Percentiles rank a stretch among this genome's conserved stretches.
Evolutionary conservation across 179 eudicot genomes (phyloP).

Genomic region (Patellifolia procumbens): DNA sequence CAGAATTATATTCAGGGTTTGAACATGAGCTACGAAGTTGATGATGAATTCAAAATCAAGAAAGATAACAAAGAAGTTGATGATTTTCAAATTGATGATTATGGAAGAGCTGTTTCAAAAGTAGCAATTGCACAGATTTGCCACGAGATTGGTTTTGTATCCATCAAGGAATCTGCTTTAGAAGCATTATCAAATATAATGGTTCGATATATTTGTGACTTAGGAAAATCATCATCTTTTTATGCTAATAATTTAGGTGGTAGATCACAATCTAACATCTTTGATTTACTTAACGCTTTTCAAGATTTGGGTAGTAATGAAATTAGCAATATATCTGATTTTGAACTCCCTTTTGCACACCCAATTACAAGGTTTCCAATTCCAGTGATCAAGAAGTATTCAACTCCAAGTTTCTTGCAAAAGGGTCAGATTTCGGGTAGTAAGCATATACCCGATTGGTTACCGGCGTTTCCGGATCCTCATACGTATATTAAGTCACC

Average conservation of each 20-base stretch:
- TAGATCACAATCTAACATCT: too few species aligned
- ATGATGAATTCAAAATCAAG: too few species aligned
- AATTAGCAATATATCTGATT: conserved; percentile 14
- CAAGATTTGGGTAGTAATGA: conserved; percentile 45
- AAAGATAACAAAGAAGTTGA: too few species aligned
- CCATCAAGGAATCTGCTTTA: conserved; percentile 60
- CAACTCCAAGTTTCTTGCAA: conserved; percentile 43
- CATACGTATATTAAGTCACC: conserved; percentile 58
- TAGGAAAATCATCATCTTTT: too few species aligned
- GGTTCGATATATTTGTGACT: too few species aligned
- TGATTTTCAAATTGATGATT: too few species aligned
- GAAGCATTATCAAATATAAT: conserved; percentile 53
- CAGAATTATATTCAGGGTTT: too few species aligned
- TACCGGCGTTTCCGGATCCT: too few species aligned
- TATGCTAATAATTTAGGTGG: too few species aligned
- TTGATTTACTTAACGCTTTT: conserved; percentile 66
- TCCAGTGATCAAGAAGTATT: conserved; percentile 8
- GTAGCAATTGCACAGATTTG: conserved; percentile 71
- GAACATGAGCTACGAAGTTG: too few species aligned
- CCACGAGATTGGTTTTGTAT: conserved; percentile 60
- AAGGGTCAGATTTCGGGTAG: conserved; percentile 42
- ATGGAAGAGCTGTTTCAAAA: conserved; percentile 40
- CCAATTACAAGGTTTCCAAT: conserved; percentile 62
- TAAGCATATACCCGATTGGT: too few species aligned
- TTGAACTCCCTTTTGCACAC: conserved; percentile 58